phyloP scores from a whole-genome alignment of 164 flowering plant genomes.

The Annona cherimola region DNA sequence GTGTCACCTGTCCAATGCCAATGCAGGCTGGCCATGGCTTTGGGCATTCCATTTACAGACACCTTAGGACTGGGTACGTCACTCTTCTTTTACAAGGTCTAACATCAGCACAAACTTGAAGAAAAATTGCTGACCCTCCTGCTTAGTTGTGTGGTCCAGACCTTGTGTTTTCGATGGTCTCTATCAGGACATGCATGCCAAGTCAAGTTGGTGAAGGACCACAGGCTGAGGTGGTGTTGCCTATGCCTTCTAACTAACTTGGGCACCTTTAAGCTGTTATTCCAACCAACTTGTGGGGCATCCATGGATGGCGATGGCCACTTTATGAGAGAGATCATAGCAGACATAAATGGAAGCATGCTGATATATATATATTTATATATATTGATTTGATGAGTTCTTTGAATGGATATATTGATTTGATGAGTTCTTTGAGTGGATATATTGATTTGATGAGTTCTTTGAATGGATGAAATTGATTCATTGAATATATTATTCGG shows the following conservation, averaged over 20 bases:
- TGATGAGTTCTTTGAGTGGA: too few species aligned
- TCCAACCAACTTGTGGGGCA: neutral
- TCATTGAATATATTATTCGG: too few species aligned
- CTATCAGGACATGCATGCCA: neutral
- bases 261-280: too few species aligned
- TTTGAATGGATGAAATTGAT: too few species aligned
- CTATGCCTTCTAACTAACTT: neutral
- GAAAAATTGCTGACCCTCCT: neutral
- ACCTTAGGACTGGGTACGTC: neutral
- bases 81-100: neutral
- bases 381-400: too few species aligned
- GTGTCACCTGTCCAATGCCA: neutral
- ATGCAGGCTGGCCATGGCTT: neutral
- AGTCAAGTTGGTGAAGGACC: neutral
- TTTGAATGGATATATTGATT: too few species aligned
- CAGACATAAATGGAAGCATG: too few species aligned
- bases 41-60: neutral
- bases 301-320: neutral
- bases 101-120: neutral
- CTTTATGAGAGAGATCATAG: too few species aligned
- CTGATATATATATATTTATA: too few species aligned
- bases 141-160: neutral
- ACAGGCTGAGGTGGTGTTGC: neutral
- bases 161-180: neutral
- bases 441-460: too few species aligned